Conservation (phyloP, 495 filamentous ascomycete species). For the Xylaria grammica region DNA sequence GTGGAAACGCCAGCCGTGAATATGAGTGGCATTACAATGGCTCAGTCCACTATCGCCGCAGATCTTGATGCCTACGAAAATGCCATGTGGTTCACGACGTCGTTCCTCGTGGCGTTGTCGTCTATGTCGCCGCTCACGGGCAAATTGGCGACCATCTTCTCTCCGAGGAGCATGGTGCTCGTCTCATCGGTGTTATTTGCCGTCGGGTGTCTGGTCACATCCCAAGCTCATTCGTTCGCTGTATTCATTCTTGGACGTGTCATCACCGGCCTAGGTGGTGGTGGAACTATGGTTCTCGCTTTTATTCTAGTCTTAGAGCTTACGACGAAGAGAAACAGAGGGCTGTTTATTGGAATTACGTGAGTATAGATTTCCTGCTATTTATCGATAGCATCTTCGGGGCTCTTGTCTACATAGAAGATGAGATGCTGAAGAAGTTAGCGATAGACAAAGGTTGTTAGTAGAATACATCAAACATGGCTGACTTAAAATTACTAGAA, state of each 20-base stretch:
- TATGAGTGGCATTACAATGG: constrained; percentile 76
- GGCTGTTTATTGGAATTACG: constrained; percentile 71
- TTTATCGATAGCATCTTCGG: background rate
- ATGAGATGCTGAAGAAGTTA: background rate
- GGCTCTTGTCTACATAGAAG: background rate
- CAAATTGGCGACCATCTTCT: constrained; percentile 70
- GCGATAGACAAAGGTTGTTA: background rate
- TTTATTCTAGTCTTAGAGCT: constrained; percentile 75
- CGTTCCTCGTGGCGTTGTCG: constrained; percentile 74
- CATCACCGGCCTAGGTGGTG: constrained; percentile 67
- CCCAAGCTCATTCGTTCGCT: constrained; percentile 57
- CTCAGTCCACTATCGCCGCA: constrained; percentile 71
- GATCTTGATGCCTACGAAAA: constrained; percentile 74
- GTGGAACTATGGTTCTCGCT: constrained; percentile 67
- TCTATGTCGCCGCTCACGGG: constrained; percentile 69
- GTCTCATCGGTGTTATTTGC: constrained; percentile 61
- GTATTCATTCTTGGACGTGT: constrained; percentile 70
- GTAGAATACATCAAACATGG: background rate
- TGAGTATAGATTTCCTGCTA: constrained; percentile 38
- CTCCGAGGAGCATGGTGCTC: constrained; percentile 64
- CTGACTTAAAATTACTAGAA: constrained; percentile 21
- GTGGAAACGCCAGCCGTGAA: constrained; percentile 59
- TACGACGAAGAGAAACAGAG: constrained; percentile 64
- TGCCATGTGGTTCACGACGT: constrained; percentile 76
- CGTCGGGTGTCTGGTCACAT: constrained; percentile 66